phyloP scores from a whole-genome alignment of 169 alveolate genomes.

The Babesia ovata region DNA sequence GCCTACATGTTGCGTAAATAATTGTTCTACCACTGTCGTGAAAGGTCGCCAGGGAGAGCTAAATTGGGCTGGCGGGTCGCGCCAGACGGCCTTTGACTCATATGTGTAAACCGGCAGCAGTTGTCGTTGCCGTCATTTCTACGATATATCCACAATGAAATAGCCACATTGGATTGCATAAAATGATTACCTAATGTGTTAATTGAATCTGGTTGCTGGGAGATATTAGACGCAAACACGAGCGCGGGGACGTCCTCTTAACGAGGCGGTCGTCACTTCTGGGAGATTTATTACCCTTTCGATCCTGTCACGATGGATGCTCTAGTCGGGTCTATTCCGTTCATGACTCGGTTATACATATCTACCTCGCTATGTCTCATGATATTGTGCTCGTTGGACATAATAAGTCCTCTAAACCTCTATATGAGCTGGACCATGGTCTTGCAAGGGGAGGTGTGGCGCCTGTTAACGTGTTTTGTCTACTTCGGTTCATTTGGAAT shows the following conservation, averaged over 20 bases:
- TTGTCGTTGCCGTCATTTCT: neutral
- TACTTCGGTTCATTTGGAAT: conserved; percentile 89
- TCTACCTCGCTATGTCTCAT: conserved; percentile 78
- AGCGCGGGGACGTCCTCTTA: neutral
- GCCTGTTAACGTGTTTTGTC: conserved; percentile 87
- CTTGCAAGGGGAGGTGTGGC: conserved; percentile 85
- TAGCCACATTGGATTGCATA: too few relatives aligned
- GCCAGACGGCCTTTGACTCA: too few relatives aligned
- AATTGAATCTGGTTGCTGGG: neutral
- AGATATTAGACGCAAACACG: neutral
- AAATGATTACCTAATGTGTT: neutral
- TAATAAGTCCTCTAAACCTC: conserved; percentile 81
- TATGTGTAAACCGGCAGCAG: too few relatives aligned
- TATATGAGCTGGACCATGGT: conserved; percentile 85
- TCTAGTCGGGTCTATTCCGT: conserved; percentile 70
- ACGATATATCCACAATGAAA: neutral
- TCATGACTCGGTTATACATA: conserved; percentile 80
- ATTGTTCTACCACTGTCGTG: too few relatives aligned
- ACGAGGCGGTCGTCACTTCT: neutral
- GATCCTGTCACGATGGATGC: conserved; percentile 39
- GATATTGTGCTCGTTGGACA: conserved; percentile 82
- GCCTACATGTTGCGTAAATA: too few relatives aligned
- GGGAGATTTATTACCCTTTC: neutral
- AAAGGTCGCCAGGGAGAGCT: too few relatives aligned
- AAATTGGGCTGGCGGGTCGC: too few relatives aligned